These are phyloP conservation scores for Fusarium longipes DNA, from an alignment of 2,329 filamentous ascomycete species.

Conservation along the genomic window DNA sequence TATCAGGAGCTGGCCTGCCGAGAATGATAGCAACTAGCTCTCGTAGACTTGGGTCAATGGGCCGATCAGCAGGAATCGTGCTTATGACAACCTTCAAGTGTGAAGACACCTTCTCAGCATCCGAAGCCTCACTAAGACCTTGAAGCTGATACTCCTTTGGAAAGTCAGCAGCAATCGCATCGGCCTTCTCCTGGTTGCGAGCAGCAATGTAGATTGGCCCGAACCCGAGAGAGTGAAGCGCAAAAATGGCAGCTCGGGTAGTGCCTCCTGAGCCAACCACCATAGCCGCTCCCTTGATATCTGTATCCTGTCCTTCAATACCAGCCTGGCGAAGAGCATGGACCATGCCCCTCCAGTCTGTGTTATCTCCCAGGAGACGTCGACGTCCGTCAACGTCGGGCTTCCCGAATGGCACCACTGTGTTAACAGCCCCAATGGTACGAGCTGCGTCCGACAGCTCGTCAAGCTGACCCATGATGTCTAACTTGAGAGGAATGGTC, in stretches of 20 bases:
- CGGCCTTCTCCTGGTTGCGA: conserved; percentile 76
- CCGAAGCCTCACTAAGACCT: conserved; percentile 64
- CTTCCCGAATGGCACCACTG: conserved; percentile 73
- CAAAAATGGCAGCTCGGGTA: conserved; percentile 89
- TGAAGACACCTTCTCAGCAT: conserved; percentile 64
- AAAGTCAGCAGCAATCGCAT: conserved; percentile 76
- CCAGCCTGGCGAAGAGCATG: conserved; percentile 79
- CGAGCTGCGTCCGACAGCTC: conserved; percentile 81
- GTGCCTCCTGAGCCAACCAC: conserved; percentile 94
- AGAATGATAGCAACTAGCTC: conserved; percentile 70
- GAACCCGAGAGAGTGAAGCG: conserved; percentile 85
- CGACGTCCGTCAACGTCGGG: conserved; percentile 54
- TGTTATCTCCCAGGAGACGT: conserved; percentile 86
- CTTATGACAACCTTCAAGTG: conserved; percentile 76
- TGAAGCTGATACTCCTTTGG: conserved; percentile 77
- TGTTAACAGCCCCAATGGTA: conserved; percentile 93
- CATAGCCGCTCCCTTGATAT: conserved; percentile 77
- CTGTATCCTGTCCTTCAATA: conserved; percentile 54
- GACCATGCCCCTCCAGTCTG: conserved; percentile 94
- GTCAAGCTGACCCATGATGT: conserved; percentile 85
- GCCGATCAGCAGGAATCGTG: conserved; percentile 89
- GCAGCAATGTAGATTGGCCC: conserved; percentile 88
- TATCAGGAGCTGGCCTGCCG: conserved; percentile 52
- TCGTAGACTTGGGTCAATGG: conserved; percentile 78
- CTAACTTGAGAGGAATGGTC: conserved; percentile 93